A percentile compares a stretch with the other conserved stretches of the same genome.
Conservation (phyloP, 2,329 filamentous ascomycete species). For the Ophiostoma sp. region DNA sequence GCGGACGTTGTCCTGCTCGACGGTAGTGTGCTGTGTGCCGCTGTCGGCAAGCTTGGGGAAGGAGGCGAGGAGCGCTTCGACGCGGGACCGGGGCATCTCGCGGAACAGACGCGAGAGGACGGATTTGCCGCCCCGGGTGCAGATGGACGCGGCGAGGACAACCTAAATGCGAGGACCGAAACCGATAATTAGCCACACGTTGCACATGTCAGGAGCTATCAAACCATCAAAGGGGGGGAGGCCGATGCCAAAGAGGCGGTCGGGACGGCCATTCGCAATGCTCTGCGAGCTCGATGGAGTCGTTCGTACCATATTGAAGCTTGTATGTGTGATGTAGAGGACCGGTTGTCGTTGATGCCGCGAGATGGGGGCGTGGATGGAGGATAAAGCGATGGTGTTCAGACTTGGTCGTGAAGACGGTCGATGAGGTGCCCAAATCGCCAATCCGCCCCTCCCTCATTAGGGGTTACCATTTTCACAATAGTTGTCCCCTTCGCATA, state of each 20-base stretch:
- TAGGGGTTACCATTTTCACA: conserved; percentile 30
- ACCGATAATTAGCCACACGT: conserved; percentile 13
- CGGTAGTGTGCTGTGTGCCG: conserved; percentile 94
- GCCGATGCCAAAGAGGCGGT: not conserved
- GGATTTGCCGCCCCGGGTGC: conserved; percentile 96
- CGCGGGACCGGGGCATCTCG: conserved; percentile 94
- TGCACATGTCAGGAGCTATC: conserved; percentile 20
- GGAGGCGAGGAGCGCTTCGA: conserved; percentile 93
- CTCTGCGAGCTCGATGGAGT: not conserved
- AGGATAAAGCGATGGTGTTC: conserved; percentile 6
- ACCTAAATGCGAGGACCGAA: conserved; percentile 58
- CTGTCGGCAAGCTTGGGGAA: conserved; percentile 97
- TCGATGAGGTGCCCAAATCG: conserved; percentile 24
- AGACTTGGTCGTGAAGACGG: conserved; percentile 18
- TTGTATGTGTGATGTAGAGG: not conserved
- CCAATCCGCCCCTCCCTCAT: conserved; percentile 28
- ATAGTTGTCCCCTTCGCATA: conserved; percentile 31
- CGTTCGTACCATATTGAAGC: conserved; percentile 25
- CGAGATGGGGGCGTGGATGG: not conserved
- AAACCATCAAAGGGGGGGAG: not conserved
- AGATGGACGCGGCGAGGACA: conserved; percentile 97
- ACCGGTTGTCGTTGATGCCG: conserved; percentile 5
- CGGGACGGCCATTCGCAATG: not conserved
- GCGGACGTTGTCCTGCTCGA: conserved; percentile 98
- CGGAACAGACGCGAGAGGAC: conserved; percentile 97